Base-by-base conservation (phyloP, 805 yeast species). In the Wickerhamomyces sydowiorum region DNA sequence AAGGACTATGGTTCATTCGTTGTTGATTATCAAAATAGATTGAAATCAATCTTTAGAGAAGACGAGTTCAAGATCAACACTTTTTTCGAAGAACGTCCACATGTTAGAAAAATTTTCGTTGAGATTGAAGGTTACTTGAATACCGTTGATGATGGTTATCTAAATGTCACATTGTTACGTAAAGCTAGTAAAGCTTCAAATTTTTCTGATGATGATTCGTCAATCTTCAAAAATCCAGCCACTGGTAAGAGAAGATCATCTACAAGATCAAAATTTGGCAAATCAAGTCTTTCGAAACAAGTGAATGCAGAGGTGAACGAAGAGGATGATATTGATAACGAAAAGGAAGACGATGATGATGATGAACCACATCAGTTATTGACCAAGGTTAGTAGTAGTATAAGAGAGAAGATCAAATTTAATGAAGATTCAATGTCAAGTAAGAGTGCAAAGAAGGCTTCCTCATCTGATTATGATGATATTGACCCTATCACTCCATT, bases 141-240 rank as follows among this genome's bases (percentile, higher is more conserved):
- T 44, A 73, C 80, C 7, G 72, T 79, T 36, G 87, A 82, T 56
- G 83, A 81, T 56, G 88, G 87, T 1, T 72, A 72, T 49, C 59
- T 80, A 57, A 86, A 82, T 59, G 50, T 76, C 32, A 68, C 72
- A 0, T 56, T 80, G 24, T 60, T 81, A 51, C 70, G 73, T 54
- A 73, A 74, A 42, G 69, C 76, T 2, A 61, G 70, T 19, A 66
- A 63, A 43, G 62, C 59, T 3, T 47, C 50, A 0, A 37, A 40
- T 5, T 4, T 36, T 7, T 36, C 50, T 2, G 25, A 23, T 3
- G 30, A 41, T 9, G 20, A 25, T 9, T 29, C 42, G 1, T n/a
- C 39, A 25, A 42, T 43, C 4, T 12, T 36, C 6, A 46, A 38
- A 25, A 34, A 36, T 21, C 42, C 57, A 17, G 51, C 45, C 23